phyloP scores from a whole-genome alignment of 768 basidiomycete species.

The Pleurotus cornucopiae region DNA sequence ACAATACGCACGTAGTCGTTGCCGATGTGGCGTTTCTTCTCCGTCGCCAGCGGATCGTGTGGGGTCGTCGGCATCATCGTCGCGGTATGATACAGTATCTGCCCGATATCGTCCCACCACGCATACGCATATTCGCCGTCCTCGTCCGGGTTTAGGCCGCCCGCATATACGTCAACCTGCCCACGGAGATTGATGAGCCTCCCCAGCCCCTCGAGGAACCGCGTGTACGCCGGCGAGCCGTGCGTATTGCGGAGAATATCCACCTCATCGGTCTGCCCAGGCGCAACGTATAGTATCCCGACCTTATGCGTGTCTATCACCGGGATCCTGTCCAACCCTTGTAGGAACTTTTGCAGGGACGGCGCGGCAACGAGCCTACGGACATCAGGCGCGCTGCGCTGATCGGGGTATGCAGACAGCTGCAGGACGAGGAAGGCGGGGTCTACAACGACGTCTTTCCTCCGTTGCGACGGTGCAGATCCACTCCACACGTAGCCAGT shows the following conservation, averaged over 20 bases:
- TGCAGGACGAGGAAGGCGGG: conserved; percentile 86
- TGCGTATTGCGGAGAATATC: conserved; percentile 89
- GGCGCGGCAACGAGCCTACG: conserved; percentile 51
- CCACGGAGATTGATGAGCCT: conserved; percentile 83
- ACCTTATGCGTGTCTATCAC: conserved; percentile 98
- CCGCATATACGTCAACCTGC: conserved; percentile 89
- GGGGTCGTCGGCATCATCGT: conserved; percentile 90
- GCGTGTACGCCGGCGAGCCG: conserved; percentile 92
- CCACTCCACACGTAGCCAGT: conserved; percentile 88
- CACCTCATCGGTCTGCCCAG: conserved; percentile 78
- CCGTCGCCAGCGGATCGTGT: conserved; percentile 64
- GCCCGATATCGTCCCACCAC: conserved; percentile 98
- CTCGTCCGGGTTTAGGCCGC: conserved; percentile 84
- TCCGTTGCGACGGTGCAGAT: conserved; percentile 81
- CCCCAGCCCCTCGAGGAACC: conserved; percentile 89
- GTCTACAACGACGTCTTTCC: conserved; percentile 81
- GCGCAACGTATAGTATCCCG: conserved; percentile 93
- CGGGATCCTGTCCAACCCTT: conserved; percentile 75
- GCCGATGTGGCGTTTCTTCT: conserved; percentile 95
- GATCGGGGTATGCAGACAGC: conserved; percentile 63
- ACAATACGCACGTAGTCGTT: conserved; percentile 96
- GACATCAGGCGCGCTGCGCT: conserved; percentile 31
- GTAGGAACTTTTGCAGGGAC: conserved; percentile 53
- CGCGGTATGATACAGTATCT: conserved; percentile 92
- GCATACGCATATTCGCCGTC: conserved; percentile 98